Evolutionary conservation across 495 filamentous ascomycete genomes (phyloP).

Genomic region (Jackrogersella minutella): DNA sequence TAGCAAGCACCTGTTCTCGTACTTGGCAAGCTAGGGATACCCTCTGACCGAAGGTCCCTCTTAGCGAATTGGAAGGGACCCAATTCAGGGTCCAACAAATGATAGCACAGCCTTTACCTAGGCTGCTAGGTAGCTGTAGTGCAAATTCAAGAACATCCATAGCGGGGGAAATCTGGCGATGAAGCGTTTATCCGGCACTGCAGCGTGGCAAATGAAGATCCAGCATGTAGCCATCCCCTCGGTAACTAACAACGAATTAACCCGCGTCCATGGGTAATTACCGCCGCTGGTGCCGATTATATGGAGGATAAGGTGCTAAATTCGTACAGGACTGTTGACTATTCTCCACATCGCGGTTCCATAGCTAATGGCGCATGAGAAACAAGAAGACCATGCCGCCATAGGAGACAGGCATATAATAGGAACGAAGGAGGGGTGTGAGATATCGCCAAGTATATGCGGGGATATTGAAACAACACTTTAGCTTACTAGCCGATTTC

Average conservation of each 20-base stretch:
- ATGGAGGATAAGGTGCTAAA: slow-evolving; percentile 19
- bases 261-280: slow-evolving; percentile 39
- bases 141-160: neutral
- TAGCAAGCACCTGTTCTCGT: neutral
- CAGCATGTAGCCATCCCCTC: slow-evolving; percentile 37
- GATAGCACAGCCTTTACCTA: neutral
- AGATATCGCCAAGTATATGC: slow-evolving; percentile 29
- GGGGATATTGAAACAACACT: slow-evolving; percentile 21
- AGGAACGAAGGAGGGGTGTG: neutral
- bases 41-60: neutral
- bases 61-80: neutral
- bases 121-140: too few species aligned
- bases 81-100: slow-evolving; percentile 18
- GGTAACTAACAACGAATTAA: slow-evolving; percentile 35
- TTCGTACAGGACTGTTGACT: slow-evolving; percentile 16
- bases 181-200: slow-evolving; percentile 45
- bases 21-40: neutral
- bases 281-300: slow-evolving; percentile 43
- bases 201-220: slow-evolving; percentile 40
- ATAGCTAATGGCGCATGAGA: slow-evolving; percentile 18
- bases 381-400: too few species aligned
- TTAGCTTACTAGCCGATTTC: slow-evolving; percentile 12
- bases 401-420: neutral
- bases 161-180: slow-evolving; percentile 32
- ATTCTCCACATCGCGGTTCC: slow-evolving; percentile 36